Conservation (phyloP, 805 yeast species). For the Lipomyces sp. region DNA sequence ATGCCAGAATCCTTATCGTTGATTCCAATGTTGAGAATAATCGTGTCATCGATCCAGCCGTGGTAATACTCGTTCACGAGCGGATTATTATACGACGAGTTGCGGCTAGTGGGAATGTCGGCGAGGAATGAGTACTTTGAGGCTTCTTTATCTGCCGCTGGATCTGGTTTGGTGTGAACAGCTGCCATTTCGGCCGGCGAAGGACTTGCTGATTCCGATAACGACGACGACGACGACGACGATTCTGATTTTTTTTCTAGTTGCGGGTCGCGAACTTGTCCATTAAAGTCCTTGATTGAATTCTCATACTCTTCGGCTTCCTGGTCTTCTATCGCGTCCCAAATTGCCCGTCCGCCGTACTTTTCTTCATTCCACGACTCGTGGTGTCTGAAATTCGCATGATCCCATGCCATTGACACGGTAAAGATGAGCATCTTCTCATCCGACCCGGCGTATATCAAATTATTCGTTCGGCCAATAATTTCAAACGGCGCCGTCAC, state of each 20-base stretch:
- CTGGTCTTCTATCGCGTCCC: slow-evolving; percentile 23
- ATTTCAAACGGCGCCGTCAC: slow-evolving; percentile 34
- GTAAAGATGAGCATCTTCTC: slow-evolving; percentile 22
- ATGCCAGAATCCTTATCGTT: slow-evolving; percentile 23
- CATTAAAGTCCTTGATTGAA: neutral
- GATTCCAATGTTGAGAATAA: slow-evolving; percentile 29
- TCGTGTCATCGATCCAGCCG: slow-evolving; percentile 34
- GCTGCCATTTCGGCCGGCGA: neutral
- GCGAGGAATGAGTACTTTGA: neutral
- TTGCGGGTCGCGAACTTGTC: neutral
- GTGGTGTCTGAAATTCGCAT: slow-evolving; percentile 8
- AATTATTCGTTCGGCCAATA: slow-evolving; percentile 31
- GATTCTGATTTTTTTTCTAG: neutral
- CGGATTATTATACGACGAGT: slow-evolving; percentile 11
- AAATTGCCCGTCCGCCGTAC: slow-evolving; percentile 27
- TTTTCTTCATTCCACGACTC: slow-evolving; percentile 24
- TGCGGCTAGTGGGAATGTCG: neutral
- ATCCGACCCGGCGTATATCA: slow-evolving; percentile 31
- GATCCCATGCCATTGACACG: slow-evolving; percentile 34
- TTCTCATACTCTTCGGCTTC: slow-evolving; percentile 16
- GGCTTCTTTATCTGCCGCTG: neutral
- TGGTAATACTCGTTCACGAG: slow-evolving; percentile 30
- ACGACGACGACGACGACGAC: neutral
- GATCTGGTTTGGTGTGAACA: neutral
- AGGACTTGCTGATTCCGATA: too few relatives aligned